Percentiles rank a stretch among this genome's conserved stretches.
Evolutionary conservation across 305 asterid species (phyloP).

Genomic region (Ruellia speciosa): DNA sequence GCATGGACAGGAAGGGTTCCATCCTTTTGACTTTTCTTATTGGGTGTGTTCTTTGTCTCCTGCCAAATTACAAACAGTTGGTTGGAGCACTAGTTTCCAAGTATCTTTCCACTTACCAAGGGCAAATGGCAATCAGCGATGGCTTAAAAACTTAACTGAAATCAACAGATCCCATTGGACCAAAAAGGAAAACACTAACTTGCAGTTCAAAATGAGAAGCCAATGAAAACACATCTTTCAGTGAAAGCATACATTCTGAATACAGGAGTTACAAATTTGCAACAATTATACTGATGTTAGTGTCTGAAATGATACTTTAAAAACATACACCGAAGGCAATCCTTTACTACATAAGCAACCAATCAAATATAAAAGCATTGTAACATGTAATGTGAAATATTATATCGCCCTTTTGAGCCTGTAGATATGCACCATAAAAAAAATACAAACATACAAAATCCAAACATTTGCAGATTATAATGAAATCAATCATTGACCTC

Average conservation of each 20-base stretch:
- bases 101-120: not conserved
- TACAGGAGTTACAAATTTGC: slow-evolving; percentile 20
- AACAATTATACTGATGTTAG: not conserved
- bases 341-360: not conserved
- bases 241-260: slow-evolving; percentile 14
- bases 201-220: slow-evolving; percentile 4
- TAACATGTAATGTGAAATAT: too few relatives aligned
- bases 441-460: too few relatives aligned
- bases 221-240: slow-evolving; percentile 10
- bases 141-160: slow-evolving; percentile 11
- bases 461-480: not conserved
- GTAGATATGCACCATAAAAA: not conserved
- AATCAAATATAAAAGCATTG: too few relatives aligned
- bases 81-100: not conserved
- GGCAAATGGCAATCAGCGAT: slow-evolving; percentile 3
- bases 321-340: not conserved
- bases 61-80: slow-evolving; percentile 31
- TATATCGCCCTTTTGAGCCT: too few relatives aligned
- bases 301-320: not conserved
- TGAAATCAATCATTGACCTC: not conserved
- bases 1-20: slow-evolving; percentile 43
- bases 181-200: not conserved
- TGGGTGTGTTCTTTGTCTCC: slow-evolving; percentile 42
- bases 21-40: slow-evolving; percentile 36
- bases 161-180: too few relatives aligned